Conservation (phyloP, 768 basidiomycete genomes). For the Pleurotus tuoliensis region DNA sequence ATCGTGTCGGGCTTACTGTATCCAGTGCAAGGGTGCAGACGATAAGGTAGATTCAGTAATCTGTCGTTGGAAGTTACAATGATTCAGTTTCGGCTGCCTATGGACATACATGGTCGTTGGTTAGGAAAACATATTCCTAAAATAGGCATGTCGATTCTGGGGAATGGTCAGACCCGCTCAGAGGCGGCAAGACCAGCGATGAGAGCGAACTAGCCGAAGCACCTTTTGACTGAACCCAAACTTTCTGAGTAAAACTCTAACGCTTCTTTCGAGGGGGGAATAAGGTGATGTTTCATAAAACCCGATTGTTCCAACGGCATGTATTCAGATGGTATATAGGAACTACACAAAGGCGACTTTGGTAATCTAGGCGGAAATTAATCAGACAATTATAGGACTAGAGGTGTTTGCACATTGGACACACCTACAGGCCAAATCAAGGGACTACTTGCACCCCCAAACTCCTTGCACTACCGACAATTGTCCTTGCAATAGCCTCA, state of each 20-base stretch:
- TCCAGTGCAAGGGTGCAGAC: constrained; percentile 51
- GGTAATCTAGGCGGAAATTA: background rate
- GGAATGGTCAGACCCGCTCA: background rate
- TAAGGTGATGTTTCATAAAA: background rate
- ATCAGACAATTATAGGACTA: background rate
- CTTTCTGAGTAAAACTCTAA: constrained; percentile 3
- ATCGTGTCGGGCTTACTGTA: constrained; percentile 57
- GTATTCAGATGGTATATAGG: background rate
- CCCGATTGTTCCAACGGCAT: too few relatives aligned
- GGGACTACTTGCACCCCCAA: constrained; percentile 89
- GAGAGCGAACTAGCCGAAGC: background rate
- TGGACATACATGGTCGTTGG: background rate
- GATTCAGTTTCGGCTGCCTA: background rate
- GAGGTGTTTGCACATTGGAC: background rate
- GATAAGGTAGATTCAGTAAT: constrained; percentile 43
- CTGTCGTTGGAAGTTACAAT: constrained; percentile 5
- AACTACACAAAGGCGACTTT: background rate
- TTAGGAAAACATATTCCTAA: background rate
- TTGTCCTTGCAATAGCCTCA: constrained; percentile 83
- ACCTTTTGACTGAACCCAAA: background rate
- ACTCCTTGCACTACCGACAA: constrained; percentile 85
- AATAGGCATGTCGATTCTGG: background rate
- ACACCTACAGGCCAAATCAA: constrained; percentile 34
- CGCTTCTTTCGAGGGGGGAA: background rate
- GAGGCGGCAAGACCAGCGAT: background rate